Base-by-base conservation (phyloP, 2,329 filamentous ascomycete genomes). In the Colletotrichum lupini region DNA sequence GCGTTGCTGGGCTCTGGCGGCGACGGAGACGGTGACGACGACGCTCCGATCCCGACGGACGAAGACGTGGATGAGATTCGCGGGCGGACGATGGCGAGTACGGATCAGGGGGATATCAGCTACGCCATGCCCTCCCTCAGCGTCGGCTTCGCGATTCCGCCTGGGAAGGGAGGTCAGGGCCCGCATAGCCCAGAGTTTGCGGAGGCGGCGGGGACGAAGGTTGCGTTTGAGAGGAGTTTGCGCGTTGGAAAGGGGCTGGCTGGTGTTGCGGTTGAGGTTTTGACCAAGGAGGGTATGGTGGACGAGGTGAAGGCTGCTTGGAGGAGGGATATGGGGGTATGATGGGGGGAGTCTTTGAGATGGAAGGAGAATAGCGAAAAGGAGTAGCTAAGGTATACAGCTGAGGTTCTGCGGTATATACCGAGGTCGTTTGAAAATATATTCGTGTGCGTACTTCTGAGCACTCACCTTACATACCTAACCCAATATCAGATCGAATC, bases 81-180 rank as follows among this genome's bases (percentile, higher is more conserved):
- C 4, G 85, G 85, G 0, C 77, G 80, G 28, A 86, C 85, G n/a
- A 85, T 83, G 76, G 89, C 89, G 5, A 89, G 87, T 75, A 90
- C 88, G 0, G 90, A 92, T 77, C 88, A 91, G 80, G 90, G 90
- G 0, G 85, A 92, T 74, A 79, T 91, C 67, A 90, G 87, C 75
- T 87, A 91, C 76, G 87, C 83, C 1, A 85, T 91, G 82, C 90
- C 89, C 52, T 88, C 86, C 66, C 78, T 92, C 49, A 87, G 84
- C 68, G 82, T 84, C 1, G 85, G 85, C 7, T 91, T 90, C 76
- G 82, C 83, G 30, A 89, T 91, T 70, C 81, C 80, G 19, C 84
- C 87, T 3, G 84, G 76, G 7, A 52, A 55, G 9, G 63, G 68
- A 2, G 56, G 49, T 7, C 76, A 76, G 4, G 75, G 70, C 9